Evolutionary conservation across 305 asterid species (phyloP), one percentile per base, ranked within the genome.

Genomic region (Andrographis paniculata): DNA sequence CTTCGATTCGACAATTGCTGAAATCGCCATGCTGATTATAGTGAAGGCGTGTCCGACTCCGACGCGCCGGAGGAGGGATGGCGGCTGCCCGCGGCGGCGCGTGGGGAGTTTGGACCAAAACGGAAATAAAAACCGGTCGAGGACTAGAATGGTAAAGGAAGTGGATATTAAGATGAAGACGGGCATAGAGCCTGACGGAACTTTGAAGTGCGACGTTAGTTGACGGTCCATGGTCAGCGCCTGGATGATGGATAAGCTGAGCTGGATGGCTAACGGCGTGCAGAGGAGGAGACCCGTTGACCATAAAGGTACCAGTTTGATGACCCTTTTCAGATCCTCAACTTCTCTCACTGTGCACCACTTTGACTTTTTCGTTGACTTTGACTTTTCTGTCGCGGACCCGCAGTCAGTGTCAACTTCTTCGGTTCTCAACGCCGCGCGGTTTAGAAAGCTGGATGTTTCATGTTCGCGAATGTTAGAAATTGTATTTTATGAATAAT

Each of bases 371-470:
- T 45, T 59, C 84, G 84, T 71, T 38, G 66, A 76, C 38, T 53
- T 56, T 19, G n/a, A n/a, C n/a, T n/a, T n/a, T n/a, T n/a, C n/a
- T n/a, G 57, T 50, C 48, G 49, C 30, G 17, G 58, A 18, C 17
- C 67, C 74, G 10, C 65, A 56, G 39, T 59, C 24, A 7, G 27
- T 17, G 5, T 62, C 46, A 42, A 68, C 79, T 50, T 63, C 79
- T 55, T 75, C 82, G 3, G 38, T 62, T 60, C 50, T 64, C 50
- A 87, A 37, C 24, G 93, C 82, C 53, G 83, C 93, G 6, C 78
- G 74, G 59, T 83, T 87, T 59, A 83, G 48, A 45, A 83, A 74
- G 75, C 94, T 81, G 65, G 6, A n/a, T n/a, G n/a, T n/a, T n/a
- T n/a, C n/a, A n/a, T n/a, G n/a, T n/a, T n/a, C n/a, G n/a, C n/a